Base-by-base conservation (phyloP, 306 rosid genomes). In the Comarum palustre region DNA sequence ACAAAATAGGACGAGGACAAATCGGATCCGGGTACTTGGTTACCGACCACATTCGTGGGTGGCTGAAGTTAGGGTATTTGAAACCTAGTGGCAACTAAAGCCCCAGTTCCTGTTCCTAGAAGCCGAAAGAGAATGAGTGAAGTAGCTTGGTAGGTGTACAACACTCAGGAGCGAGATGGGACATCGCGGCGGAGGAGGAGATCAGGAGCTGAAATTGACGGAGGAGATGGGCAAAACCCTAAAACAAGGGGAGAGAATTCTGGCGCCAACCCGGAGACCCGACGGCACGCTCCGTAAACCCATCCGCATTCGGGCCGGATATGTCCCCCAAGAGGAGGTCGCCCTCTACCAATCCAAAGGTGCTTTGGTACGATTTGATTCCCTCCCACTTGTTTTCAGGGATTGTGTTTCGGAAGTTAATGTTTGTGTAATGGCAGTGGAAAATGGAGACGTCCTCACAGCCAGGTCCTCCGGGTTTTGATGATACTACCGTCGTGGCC, bases 271-370 rank as follows among this genome's bases (percentile, higher is more conserved):
- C 1, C 78, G 96, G 27, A 75, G 99, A 48, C 99, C 99, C 62
- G 99, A 95, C 67, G 97, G 99, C 14, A 91, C 97, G 68, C 83
- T 84, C 74, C 91, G 99, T 1, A 95, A 89, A 72, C 83, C 89
- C 72, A 76, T 88, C 69, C 93, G 96, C 66, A 90, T 95, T 82
- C 84, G 96, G 82, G 85, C 96, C 31, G 97, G 97, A 13, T 91
- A 90, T 69, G 71, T 63, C 45, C 99, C 99, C 52, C 97, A 83
- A 43, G 99, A 95, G 51, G 99, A 95, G 81, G 92, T 90, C 83
- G 96, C 97, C 63, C 84, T 86, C 71, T 95, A 95, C 80, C 92
- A 88, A 67, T 78, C 97, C 77, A 90, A 84, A 86, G 88, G 87
- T 24, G 75, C 93, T 72, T 77, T 86, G 84, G 96, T 90, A 85